Percentiles rank a stretch among this genome's conserved stretches.
Evolutionary conservation across 2,329 filamentous ascomycete genomes (phyloP).

Genomic region (Ascochyta lentis): DNA sequence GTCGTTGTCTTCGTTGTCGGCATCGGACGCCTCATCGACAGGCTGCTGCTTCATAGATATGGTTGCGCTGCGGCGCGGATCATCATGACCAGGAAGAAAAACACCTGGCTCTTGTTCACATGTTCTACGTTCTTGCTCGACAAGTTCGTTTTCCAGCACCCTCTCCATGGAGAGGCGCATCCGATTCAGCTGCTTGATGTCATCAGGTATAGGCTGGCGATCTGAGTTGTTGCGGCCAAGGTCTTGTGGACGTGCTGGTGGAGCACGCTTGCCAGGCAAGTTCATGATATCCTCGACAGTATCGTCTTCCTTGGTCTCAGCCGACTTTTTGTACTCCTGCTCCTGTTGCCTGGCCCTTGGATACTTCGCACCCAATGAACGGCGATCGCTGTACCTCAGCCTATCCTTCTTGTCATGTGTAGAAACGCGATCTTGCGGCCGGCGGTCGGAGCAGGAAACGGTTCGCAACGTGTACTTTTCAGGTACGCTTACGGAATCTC

Average conservation of each 20-base stretch:
- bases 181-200: neutral
- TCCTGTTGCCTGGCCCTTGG: neutral
- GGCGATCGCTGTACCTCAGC: neutral
- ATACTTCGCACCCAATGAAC: neutral
- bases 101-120: neutral
- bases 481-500: neutral
- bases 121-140: neutral
- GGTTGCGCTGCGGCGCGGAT: neutral
- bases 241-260: neutral
- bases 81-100: neutral
- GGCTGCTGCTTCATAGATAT: neutral
- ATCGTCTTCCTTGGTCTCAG: neutral
- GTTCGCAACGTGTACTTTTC: neutral
- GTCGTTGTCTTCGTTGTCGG: neutral
- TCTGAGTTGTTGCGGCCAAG: neutral
- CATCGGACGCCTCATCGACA: neutral
- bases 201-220: neutral
- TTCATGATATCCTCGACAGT: neutral
- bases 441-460: neutral
- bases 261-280: neutral
- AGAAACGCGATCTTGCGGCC: constrained; percentile 4
- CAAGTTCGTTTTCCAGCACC: neutral
- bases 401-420: constrained; percentile 5
- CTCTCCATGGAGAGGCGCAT: neutral
- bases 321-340: neutral